Evolutionary conservation across 306 rosid genomes (phyloP).

Genomic region (Canavalia ensiformis): DNA sequence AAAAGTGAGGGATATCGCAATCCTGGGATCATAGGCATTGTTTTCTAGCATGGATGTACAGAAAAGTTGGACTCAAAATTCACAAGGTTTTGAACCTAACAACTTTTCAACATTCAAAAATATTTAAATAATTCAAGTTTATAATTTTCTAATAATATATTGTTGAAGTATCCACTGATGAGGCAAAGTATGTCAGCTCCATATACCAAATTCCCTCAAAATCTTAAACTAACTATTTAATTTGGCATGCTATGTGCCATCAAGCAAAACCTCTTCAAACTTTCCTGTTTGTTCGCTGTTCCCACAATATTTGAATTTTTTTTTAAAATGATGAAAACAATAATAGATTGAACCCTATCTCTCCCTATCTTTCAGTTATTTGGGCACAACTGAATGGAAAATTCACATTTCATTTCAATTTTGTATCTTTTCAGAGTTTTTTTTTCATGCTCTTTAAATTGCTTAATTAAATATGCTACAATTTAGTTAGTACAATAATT

Average conservation of each 20-base stretch:
- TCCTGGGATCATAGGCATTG: constrained; percentile 53
- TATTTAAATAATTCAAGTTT: constrained; percentile 28
- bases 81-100: constrained; percentile 37
- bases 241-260: constrained; percentile 1
- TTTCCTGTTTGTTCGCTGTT: constrained; percentile 23
- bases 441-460: constrained; percentile 31
- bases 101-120: constrained; percentile 15
- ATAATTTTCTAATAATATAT: constrained; percentile 7
- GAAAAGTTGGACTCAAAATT: constrained; percentile 40
- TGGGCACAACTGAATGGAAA: constrained; percentile 36
- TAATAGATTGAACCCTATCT: neutral
- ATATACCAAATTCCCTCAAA: constrained; percentile 4
- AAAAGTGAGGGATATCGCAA: constrained; percentile 51
- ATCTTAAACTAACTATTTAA: constrained; percentile 24
- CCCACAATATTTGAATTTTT: neutral
- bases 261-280: constrained; percentile 35
- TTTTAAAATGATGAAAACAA: neutral
- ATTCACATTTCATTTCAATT: constrained; percentile 14
- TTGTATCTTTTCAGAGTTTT: constrained; percentile 15
- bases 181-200: constrained; percentile 12
- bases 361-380: constrained; percentile 14
- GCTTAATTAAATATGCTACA: constrained; percentile 20
- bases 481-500: neutral
- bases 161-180: neutral
- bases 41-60: constrained; percentile 51